phyloP scores from a whole-genome alignment of 2,329 filamentous ascomycete genomes.

The Colletotrichum endophyticum region DNA sequence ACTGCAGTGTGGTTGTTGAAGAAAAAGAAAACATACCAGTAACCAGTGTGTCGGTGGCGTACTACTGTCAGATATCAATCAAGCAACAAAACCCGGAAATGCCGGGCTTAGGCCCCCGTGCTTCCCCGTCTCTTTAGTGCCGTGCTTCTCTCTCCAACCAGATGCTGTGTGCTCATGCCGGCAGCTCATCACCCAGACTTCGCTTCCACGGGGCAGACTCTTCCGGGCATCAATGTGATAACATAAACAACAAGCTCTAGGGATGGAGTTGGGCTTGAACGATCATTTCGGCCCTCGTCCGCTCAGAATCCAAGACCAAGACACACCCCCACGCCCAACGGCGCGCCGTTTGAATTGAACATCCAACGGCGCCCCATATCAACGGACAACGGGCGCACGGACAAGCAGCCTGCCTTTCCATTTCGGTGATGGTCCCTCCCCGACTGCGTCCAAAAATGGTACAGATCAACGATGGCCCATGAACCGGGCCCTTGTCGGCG shows the following conservation, averaged over 20 bases:
- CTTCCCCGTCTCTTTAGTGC: not conserved
- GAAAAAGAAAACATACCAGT: not conserved
- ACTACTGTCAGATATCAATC: not conserved
- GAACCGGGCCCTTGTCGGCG: slow-evolving; percentile 1
- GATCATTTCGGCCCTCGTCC: not conserved
- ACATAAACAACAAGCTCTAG: not conserved
- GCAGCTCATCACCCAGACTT: not conserved
- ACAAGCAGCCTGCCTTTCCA: not conserved
- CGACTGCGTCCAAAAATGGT: not conserved
- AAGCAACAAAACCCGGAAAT: not conserved
- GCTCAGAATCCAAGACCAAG: not conserved
- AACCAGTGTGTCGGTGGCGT: not conserved
- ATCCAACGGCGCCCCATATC: not conserved
- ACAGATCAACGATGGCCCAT: not conserved
- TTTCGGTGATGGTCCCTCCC: not conserved
- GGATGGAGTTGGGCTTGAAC: not conserved
- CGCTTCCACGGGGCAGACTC: not conserved
- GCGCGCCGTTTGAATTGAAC: not conserved
- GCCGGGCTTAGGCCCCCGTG: not conserved
- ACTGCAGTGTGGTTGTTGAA: not conserved
- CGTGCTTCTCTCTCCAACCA: not conserved
- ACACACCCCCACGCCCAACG: not conserved
- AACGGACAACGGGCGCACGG: not conserved
- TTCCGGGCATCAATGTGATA: not conserved
- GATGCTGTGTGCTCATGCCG: not conserved